phyloP scores from a whole-genome alignment of 371 early-diverging fungal species.

The Mycotypha africana region DNA sequence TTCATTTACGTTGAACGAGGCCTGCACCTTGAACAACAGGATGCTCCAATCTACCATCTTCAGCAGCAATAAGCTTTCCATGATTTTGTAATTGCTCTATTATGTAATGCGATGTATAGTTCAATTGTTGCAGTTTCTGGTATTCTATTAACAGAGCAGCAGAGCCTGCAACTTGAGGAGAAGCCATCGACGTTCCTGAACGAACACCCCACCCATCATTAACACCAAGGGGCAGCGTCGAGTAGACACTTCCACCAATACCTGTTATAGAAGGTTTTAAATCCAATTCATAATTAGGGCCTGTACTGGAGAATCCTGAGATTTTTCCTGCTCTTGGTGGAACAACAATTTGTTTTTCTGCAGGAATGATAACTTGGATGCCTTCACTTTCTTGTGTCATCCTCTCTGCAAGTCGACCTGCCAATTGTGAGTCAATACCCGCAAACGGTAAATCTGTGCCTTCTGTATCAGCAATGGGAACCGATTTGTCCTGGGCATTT shows the following conservation, averaged over 20 bases:
- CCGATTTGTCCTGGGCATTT: background rate
- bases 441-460: too few relatives aligned
- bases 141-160: constrained; percentile 60
- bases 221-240: constrained; percentile 46
- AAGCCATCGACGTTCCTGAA: constrained; percentile 61
- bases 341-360: constrained; percentile 9
- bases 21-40: constrained; percentile 70
- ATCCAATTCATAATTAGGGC: constrained; percentile 22
- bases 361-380: constrained; percentile 14
- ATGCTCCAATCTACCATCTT: constrained; percentile 25
- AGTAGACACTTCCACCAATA: constrained; percentile 64
- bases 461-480: background rate
- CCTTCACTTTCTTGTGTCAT: background rate
- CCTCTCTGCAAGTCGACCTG: too few relatives aligned
- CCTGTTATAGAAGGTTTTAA: constrained; percentile 53
- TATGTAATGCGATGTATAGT: constrained; percentile 12
- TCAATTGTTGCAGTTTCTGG: constrained; percentile 31
- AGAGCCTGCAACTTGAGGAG: constrained; percentile 67
- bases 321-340: constrained; percentile 4
- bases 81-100: constrained; percentile 46
- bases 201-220: constrained; percentile 44
- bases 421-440: too few relatives aligned
- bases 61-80: constrained; percentile 21
- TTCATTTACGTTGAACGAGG: constrained; percentile 52
- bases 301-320: constrained; percentile 39